phyloP scores from a whole-genome alignment of 768 basidiomycete genomes.

The Hirschioporus abietinus region DNA sequence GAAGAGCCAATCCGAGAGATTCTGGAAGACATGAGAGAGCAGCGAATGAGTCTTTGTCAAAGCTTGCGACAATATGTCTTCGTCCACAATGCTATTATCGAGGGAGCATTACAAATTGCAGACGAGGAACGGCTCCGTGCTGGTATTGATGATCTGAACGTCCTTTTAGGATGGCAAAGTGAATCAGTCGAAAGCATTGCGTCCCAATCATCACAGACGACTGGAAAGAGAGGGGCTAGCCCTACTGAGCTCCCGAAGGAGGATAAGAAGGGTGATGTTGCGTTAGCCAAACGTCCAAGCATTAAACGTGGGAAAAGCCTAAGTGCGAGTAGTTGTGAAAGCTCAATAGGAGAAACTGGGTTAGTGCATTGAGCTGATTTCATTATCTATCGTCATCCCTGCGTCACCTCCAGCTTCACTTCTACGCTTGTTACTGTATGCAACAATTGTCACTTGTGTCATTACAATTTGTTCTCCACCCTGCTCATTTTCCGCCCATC shows the following conservation, averaged over 20 bases:
- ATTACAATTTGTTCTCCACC: too few relatives aligned
- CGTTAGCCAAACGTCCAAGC: conserved; percentile 63
- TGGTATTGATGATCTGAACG: background rate
- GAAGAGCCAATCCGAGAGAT: conserved; percentile 77
- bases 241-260: conserved; percentile 66
- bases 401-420: background rate
- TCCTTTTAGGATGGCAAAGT: background rate
- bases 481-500: background rate
- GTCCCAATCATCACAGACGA: conserved; percentile 28
- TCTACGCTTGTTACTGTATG: background rate
- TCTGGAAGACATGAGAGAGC: conserved; percentile 91
- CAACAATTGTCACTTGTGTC: background rate
- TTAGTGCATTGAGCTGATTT: background rate
- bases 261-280: conserved; percentile 49
- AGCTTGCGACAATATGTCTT: conserved; percentile 93
- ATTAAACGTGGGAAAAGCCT: conserved; percentile 40
- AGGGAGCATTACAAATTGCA: conserved; percentile 70
- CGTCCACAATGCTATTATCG: conserved; percentile 80
- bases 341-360: background rate
- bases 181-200: background rate
- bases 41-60: conserved; percentile 95
- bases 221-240: conserved; percentile 63
- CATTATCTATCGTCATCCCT: too few relatives aligned
- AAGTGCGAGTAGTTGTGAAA: background rate
- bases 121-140: conserved; percentile 55